Conservation (phyloP, 2,329 filamentous ascomycete species). For the Didymella sp. region DNA sequence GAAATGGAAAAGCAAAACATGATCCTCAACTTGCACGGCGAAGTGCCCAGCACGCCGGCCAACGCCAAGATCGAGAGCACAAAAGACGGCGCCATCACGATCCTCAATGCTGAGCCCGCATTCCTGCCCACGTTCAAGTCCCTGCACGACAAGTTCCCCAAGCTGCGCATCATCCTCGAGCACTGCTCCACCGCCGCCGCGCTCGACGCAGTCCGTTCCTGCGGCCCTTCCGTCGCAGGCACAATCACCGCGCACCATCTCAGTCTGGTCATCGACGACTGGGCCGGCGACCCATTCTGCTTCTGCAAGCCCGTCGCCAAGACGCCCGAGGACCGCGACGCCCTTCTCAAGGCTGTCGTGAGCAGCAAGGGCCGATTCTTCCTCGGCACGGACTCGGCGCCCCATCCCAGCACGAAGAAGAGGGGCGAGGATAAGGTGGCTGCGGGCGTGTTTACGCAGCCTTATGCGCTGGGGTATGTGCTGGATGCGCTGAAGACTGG, state of each 20-base stretch:
- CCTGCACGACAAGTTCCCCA: constrained; percentile 77
- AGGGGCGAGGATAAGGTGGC: constrained; percentile 60
- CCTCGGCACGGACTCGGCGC: constrained; percentile 75
- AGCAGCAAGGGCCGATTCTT: constrained; percentile 70
- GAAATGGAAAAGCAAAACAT: constrained; percentile 86
- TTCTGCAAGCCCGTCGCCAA: constrained; percentile 76
- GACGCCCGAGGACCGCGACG: constrained; percentile 73
- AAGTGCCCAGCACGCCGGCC: constrained; percentile 66
- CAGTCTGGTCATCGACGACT: constrained; percentile 79
- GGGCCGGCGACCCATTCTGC: constrained; percentile 72
- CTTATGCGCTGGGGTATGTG: constrained; percentile 70
- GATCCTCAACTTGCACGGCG: constrained; percentile 93
- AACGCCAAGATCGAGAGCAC: constrained; percentile 19
- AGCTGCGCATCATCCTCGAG: constrained; percentile 72
- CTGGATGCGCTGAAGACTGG: constrained; percentile 70
- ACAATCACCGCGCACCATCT: constrained; percentile 90
- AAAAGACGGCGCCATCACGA: constrained; percentile 42
- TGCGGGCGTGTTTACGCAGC: constrained; percentile 82
- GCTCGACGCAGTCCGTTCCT: constrained; percentile 76
- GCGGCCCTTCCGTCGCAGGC: constrained; percentile 77
- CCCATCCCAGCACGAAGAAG: constrained; percentile 69
- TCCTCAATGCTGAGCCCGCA: constrained; percentile 71
- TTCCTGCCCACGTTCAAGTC: constrained; percentile 82
- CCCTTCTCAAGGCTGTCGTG: constrained; percentile 69
- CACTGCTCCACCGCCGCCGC: constrained; percentile 89